These are phyloP conservation scores for Fusarium sp. DNA, from an alignment of 2,329 filamentous ascomycete species.

Conservation along the genomic window DNA sequence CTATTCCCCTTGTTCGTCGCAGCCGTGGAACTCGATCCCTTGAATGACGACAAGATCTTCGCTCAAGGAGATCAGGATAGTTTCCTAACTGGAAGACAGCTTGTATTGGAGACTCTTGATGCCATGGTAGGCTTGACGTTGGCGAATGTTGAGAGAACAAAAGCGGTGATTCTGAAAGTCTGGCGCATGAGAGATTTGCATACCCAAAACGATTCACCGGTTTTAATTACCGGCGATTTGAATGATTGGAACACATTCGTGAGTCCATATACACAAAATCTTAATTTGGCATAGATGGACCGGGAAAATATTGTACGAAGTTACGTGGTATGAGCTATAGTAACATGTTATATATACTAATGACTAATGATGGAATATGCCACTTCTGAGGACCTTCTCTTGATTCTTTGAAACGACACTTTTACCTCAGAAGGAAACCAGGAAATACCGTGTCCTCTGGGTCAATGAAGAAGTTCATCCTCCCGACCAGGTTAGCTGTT, in stretches of 20 bases:
- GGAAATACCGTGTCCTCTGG: conserved; percentile 15
- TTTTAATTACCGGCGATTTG: not conserved
- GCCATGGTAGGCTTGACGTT: conserved; percentile 53
- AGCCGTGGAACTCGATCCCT: conserved; percentile 31
- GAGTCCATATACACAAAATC: conserved; percentile 41
- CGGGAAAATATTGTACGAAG: not conserved
- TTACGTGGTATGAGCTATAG: accelerated
- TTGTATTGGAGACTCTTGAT: conserved; percentile 38
- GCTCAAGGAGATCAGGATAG: not conserved
- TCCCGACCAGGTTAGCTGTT: conserved; percentile 14
- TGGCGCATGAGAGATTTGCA: conserved; percentile 55
- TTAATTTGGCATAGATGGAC: conserved; percentile 35
- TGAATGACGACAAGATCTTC: conserved; percentile 21
- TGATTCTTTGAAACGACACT: accelerated
- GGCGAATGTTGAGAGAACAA: conserved; percentile 54
- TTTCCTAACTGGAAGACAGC: conserved; percentile 17
- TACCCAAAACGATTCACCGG: not conserved
- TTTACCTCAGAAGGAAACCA: conserved; percentile 18
- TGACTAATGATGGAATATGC: conserved; percentile 3
- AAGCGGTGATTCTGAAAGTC: conserved; percentile 57
- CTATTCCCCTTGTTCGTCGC: conserved; percentile 37
- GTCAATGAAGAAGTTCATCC: conserved; percentile 34
- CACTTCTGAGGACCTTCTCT: accelerated
- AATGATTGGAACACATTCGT: conserved; percentile 44
- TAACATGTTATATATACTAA: not conserved